A percentile compares a stretch with the other conserved stretches of the same genome.
Evolutionary conservation across 1,139 yeast genomes (phyloP).

Genomic region (Yamadazyma pseudoaaseri): DNA sequence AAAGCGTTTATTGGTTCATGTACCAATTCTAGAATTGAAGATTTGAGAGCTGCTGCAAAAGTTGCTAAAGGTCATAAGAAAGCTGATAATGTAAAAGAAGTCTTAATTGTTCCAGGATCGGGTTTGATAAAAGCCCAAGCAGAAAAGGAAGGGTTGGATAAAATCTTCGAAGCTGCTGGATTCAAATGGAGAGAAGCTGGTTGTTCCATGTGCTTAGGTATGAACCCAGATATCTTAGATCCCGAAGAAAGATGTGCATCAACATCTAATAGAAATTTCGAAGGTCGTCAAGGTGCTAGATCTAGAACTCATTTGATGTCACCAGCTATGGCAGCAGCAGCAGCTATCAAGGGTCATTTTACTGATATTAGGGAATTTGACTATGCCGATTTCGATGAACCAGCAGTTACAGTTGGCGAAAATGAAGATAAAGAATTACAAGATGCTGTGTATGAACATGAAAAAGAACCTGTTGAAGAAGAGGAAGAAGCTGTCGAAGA

Average conservation of each 20-base stretch:
- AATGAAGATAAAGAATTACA: constrained; percentile 61
- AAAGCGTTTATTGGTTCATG: constrained; percentile 97
- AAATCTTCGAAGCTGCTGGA: constrained; percentile 87
- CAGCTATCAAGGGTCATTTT: constrained; percentile 89
- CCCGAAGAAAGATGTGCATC: constrained; percentile 98
- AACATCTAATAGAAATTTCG: constrained; percentile 96
- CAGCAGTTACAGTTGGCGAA: constrained; percentile 57
- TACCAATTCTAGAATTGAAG: constrained; percentile 97
- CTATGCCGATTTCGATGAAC: constrained; percentile 58
- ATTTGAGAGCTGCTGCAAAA: constrained; percentile 90
- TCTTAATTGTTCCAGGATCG: constrained; percentile 95
- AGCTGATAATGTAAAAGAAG: constrained; percentile 78
- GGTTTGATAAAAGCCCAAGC: constrained; percentile 93
- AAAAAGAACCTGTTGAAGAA: constrained; percentile 52
- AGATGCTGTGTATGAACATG: constrained; percentile 69
- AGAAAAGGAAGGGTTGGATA: constrained; percentile 90
- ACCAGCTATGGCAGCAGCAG: constrained; percentile 99
- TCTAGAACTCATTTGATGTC: constrained; percentile 98
- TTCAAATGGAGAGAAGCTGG: constrained; percentile 99
- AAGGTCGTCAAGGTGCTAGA: constrained; percentile 97
- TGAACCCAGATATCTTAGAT: constrained; percentile 95
- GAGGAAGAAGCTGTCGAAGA: constrained; percentile 43
- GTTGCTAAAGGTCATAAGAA: constrained; percentile 89
- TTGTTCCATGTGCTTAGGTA: constrained; percentile 98
- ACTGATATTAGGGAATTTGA: constrained; percentile 84